Evolutionary conservation across 441 rosid species (phyloP).

Genomic region (Oxalis stricta): DNA sequence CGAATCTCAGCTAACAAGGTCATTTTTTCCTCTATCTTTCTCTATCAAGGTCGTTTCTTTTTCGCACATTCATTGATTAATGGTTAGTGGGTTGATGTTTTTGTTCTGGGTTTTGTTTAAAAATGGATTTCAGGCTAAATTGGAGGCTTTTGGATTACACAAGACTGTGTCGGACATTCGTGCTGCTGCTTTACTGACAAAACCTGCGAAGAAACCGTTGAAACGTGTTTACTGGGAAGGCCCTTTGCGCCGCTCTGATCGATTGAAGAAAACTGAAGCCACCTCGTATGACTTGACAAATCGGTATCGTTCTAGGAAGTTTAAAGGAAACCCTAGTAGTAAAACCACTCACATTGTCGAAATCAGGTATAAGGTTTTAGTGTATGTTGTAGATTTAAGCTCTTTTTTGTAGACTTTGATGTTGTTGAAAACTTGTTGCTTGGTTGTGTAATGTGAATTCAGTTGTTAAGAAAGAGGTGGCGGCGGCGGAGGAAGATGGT

Average conservation of each 20-base stretch:
- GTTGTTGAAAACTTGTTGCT: too few relatives aligned
- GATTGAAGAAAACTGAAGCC: conserved; percentile 8
- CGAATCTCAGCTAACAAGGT: conserved; percentile 31
- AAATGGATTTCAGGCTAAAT: conserved; percentile 17
- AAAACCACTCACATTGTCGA: too few relatives aligned
- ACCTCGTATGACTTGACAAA: not conserved
- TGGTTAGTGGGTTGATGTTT: too few relatives aligned
- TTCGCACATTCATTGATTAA: too few relatives aligned
- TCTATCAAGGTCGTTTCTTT: not conserved
- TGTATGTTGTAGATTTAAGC: too few relatives aligned
- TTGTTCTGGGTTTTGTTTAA: not conserved
- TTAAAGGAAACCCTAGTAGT: not conserved
- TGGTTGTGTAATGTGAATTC: not conserved
- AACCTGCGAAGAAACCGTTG: conserved; percentile 4
- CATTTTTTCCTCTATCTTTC: not conserved
- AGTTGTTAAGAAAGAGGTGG: not conserved
- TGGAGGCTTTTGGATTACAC: conserved; percentile 26
- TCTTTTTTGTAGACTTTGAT: not conserved
- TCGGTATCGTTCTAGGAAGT: conserved; percentile 11
- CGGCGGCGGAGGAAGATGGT: not conserved
- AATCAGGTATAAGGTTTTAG: too few relatives aligned
- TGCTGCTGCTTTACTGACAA: conserved; percentile 8
- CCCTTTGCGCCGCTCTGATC: conserved; percentile 20
- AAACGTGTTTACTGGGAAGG: conserved; percentile 5
- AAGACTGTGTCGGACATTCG: conserved; percentile 22